Base-by-base conservation (phyloP, 177 flowering plant species). In the Vitis hybrid region DNA sequence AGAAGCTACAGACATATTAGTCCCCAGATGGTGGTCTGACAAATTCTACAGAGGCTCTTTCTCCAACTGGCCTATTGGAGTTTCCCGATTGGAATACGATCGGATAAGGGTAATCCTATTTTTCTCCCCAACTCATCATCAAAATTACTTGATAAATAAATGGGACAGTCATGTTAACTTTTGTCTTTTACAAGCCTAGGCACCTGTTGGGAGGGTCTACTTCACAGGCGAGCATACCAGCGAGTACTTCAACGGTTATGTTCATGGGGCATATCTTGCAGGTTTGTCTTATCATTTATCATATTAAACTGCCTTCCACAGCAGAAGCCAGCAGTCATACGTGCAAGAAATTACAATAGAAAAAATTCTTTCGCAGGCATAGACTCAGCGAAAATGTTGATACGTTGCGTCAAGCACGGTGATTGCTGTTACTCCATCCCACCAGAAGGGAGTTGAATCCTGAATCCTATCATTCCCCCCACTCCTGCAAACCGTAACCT, bases 161-260 rank as follows among this genome's bases (percentile, higher is more conserved):
- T 34, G 6, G 40, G 40, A 34, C 5, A 34, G 40, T 34, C 5
- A 34, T 34, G 40, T 34, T 34, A 34, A 34, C 6, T 34, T 34
- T 34, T 48, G 8, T 13, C 10, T 65, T 6, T 4, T 9, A 40
- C 54, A 3, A 19, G 19, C 54, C 3, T 56, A 84, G 87, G 83
- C 82, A 26, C 87, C 85, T 0, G 80, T 84, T 17, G 87, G 85
- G 5, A 80, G 79, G 40, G 70, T 85, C 26, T 82, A 79, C 55
- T 85, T 85, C 66, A 79, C 83, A 0, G 88, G 88, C 0, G 88
- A 85, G 74, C 84, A 82, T 57, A 79, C 84, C 0, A 77, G 81
- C 15, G 68, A 70, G 57, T 52, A 64, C n/a, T 81, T 73, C 67
- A 79, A 74, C 21, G 88, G 86, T 52, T 85, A 79, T 32, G 84